Percentiles rank a stretch among this genome's conserved stretches.
Evolutionary conservation across 805 yeast species (phyloP).

Genomic region (Pichia cabralensis): DNA sequence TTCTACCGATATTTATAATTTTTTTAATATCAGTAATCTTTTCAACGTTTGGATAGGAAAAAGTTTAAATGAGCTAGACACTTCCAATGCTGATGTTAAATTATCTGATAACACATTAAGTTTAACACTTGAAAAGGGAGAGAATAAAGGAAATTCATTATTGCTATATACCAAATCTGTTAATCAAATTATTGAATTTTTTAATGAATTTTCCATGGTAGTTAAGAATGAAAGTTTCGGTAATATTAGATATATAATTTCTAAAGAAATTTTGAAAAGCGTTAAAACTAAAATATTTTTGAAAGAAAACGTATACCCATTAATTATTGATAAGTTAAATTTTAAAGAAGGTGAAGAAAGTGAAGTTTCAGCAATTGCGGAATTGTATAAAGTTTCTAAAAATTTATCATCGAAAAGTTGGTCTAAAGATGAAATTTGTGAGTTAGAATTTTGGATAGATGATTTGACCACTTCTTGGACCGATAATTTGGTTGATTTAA

Average conservation of each 20-base stretch:
- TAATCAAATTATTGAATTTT: slow-evolving; percentile 16
- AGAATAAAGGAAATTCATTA: too few relatives aligned
- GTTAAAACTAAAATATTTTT: slow-evolving; percentile 18
- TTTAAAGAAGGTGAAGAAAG: slow-evolving; percentile 2
- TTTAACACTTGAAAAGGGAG: too few relatives aligned
- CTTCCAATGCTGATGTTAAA: too few relatives aligned
- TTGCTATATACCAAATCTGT: slow-evolving; percentile 12
- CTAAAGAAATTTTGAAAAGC: slow-evolving; percentile 14
- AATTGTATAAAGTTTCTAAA: slow-evolving; percentile 14
- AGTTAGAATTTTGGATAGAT: slow-evolving; percentile 26
- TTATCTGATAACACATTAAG: too few relatives aligned
- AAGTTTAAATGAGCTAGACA: too few relatives aligned
- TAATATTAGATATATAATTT: slow-evolving; percentile 12
- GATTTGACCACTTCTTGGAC: slow-evolving; percentile 23
- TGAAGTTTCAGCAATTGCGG: slow-evolving; percentile 6
- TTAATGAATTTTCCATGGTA: slow-evolving; percentile 11
- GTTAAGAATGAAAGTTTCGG: slow-evolving; percentile 7
- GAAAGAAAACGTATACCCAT: slow-evolving; percentile 17
- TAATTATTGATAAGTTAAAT: slow-evolving; percentile 18
- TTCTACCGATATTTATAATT: too few relatives aligned
- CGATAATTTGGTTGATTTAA: slow-evolving; percentile 15
- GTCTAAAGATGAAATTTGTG: slow-evolving; percentile 23
- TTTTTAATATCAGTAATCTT: too few relatives aligned
- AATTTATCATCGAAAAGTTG: slow-evolving; percentile 19
- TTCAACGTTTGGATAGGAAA: too few relatives aligned